Evolutionary conservation across 1,284 basidiomycete genomes (phyloP), one percentile per base, ranked within the genome.

Genomic region (Ceratobasidium theobromae): DNA sequence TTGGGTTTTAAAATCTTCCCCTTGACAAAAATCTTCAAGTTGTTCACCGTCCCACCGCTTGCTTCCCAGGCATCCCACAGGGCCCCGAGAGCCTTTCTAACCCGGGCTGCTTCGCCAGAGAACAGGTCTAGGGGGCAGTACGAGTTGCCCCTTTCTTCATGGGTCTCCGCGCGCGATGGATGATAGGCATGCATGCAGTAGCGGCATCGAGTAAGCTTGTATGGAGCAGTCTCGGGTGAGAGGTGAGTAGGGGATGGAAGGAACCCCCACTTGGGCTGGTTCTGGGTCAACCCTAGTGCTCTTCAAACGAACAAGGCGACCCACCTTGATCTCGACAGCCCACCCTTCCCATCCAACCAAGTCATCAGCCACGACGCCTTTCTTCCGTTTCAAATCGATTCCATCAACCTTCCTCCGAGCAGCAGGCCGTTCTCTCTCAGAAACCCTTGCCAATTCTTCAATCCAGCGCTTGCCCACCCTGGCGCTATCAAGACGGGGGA

Each of bases 191-290:
- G 92, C 86, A 96, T 88, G 74, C 92, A 93, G 75, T 91, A 95
- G 69, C 94, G 83, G 78, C 93, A 95, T 32, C 87, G 86, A 28
- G 76, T 77, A 4, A 80, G 80, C 79, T 96, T 97, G 72, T 86
- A 77, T 0, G 73, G 68, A 16, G 76, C 79, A 0, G 86, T 88
- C 54, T 78, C 77, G 1, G 78, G 72, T 0, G 91, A 86, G 52
- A 91, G 78, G 77, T 87, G 80, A 9, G 73, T 70, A 16, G 81
- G 69, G 27, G 79, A 79, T 4, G 94, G 93, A 30, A 96, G 76
- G 76, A 97, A 96, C 2, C 86, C 93, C 93, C 94, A 97, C 79
- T 97, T 97, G 48, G 94, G 94, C 94, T 96, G 71, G 11, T 40
- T 52, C 23, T 49, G 18, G 51, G 14, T 16, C 32, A 49, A 33